Evolutionary conservation across 352 stramenopile species (phyloP).

Genomic region (Phytophthora fragariaefolia): DNA sequence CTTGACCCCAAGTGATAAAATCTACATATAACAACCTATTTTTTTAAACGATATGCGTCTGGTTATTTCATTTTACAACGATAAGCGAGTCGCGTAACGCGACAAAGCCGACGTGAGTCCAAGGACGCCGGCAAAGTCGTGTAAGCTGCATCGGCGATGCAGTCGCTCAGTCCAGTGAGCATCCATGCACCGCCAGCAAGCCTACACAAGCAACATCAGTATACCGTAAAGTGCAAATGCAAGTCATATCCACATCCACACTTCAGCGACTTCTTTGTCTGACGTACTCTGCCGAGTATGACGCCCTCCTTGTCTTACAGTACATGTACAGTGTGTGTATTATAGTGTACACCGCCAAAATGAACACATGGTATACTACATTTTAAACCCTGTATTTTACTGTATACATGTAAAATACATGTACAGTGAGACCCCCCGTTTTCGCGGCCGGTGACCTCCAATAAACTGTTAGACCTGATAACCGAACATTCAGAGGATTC

Average conservation of each 20-base stretch:
- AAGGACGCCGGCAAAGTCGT: conserved; percentile 79
- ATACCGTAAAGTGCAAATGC: not conserved
- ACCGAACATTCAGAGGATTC: too few species aligned
- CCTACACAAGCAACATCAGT: conserved; percentile 39
- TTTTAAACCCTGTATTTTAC: too few species aligned
- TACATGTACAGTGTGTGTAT: too few species aligned
- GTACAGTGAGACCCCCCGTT: too few species aligned
- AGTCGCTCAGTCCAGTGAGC: conserved; percentile 87
- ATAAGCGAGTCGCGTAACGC: conserved; percentile 72
- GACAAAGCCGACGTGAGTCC: conserved; percentile 77
- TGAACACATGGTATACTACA: too few species aligned
- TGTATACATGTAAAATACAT: too few species aligned
- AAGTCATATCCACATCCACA: not conserved
- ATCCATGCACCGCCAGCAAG: conserved; percentile 86
- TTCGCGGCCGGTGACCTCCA: too few species aligned
- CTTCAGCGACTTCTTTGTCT: too few species aligned
- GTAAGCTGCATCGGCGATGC: conserved; percentile 72
- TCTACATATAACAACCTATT: too few species aligned
- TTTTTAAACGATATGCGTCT: conserved; percentile 53
- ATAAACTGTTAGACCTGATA: too few species aligned
- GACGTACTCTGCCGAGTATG: conserved; percentile 65
- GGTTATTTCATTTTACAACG: too few species aligned
- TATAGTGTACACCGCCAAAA: conserved; percentile 85
- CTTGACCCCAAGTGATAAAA: too few species aligned
- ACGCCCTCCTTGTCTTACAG: conserved; percentile 76